These are phyloP conservation scores for Pseudogymnoascus sp. DNA, from an alignment of 2,329 filamentous ascomycete species.

Conservation along the genomic window DNA sequence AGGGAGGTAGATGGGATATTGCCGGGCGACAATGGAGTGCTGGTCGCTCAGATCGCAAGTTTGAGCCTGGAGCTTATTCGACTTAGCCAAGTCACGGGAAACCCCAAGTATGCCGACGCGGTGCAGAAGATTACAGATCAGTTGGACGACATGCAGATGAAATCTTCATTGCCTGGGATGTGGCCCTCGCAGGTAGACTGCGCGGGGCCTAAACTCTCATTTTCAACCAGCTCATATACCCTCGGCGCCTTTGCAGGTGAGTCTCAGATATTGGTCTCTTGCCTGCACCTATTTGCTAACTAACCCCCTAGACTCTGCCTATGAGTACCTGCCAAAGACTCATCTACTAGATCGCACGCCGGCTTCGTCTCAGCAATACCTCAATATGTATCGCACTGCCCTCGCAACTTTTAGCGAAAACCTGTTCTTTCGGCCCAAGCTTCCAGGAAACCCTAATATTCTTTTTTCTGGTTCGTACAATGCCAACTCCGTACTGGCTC, in stretches of 20 bases:
- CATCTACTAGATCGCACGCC: constrained; percentile 50
- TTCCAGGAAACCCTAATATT: constrained; percentile 51
- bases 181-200: constrained; percentile 61
- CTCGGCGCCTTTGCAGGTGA: constrained; percentile 40
- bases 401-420: constrained; percentile 52
- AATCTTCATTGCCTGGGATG: constrained; percentile 65
- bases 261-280: background rate
- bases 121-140: constrained; percentile 64
- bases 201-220: constrained; percentile 38
- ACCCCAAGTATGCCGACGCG: constrained; percentile 66
- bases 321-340: constrained; percentile 55
- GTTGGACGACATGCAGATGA: constrained; percentile 59
- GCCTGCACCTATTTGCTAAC: constrained; percentile 14
- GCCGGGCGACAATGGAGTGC: constrained; percentile 10
- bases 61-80: constrained; percentile 64
- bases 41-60: constrained; percentile 9
- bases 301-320: constrained; percentile 39
- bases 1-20: constrained; percentile 26
- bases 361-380: constrained; percentile 52
- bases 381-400: constrained; percentile 52
- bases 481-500: constrained; percentile 13
- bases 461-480: constrained; percentile 44
- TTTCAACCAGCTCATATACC: constrained; percentile 24
- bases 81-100: constrained; percentile 58
- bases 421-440: constrained; percentile 63